A percentile compares a stretch with the other conserved stretches of the same genome.
Evolutionary conservation across 768 basidiomycete genomes (phyloP).

Genomic region (Boletus subparvulus): DNA sequence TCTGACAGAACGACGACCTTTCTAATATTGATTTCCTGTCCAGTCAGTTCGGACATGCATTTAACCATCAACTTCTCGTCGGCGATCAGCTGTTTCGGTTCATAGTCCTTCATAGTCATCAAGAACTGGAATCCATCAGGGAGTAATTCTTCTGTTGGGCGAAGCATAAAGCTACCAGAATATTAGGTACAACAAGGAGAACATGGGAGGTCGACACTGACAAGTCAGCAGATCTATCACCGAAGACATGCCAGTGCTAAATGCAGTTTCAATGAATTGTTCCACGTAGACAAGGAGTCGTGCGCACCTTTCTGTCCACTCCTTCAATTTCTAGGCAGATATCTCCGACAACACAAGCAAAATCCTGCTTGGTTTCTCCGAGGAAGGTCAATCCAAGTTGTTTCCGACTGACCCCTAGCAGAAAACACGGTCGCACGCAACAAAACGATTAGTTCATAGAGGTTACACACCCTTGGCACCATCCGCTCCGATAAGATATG

Average conservation of each 20-base stretch:
- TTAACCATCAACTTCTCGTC: conserved; percentile 30
- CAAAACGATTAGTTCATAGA: background rate
- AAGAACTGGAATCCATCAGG: conserved; percentile 24
- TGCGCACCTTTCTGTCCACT: conserved; percentile 26
- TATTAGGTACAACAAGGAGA: background rate
- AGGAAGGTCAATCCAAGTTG: conserved; percentile 41
- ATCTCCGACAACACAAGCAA: conserved; percentile 36
- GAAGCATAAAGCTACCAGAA: conserved; percentile 5
- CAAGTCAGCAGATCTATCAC: conserved; percentile 3
- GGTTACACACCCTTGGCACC: conserved; percentile 33
- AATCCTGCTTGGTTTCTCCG: conserved; percentile 37
- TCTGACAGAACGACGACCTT: conserved; percentile 26
- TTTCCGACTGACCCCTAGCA: conserved; percentile 37
- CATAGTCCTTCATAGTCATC: conserved; percentile 1
- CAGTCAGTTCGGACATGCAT: conserved; percentile 28
- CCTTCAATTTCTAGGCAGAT: conserved; percentile 33
- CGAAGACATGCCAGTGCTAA: conserved; percentile 27
- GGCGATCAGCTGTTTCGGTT: conserved; percentile 15
- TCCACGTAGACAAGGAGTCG: background rate
- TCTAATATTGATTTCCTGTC: conserved; percentile 34
- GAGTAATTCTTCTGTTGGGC: conserved; percentile 16
- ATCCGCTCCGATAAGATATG: conserved; percentile 43
- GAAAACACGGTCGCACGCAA: background rate
- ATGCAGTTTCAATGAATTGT: background rate
- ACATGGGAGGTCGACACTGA: background rate